Base-by-base conservation (phyloP, 225 moss, liverwort and hornwort genomes). In the Antitrichia curtipendula region DNA sequence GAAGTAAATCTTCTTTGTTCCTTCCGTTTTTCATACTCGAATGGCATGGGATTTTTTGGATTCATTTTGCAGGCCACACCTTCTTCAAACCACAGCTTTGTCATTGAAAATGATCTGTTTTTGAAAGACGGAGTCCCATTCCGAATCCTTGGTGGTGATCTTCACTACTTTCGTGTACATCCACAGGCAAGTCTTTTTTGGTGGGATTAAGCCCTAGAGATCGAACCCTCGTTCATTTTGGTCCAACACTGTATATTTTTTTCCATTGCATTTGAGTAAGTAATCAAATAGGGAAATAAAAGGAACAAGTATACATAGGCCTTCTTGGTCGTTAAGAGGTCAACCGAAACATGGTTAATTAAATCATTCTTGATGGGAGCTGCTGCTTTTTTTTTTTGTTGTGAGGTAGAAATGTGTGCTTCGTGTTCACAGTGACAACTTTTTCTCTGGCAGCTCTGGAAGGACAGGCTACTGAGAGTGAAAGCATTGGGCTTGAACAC, bases 111-210 rank as follows among this genome's bases (percentile, higher is more conserved):
- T 85, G 96, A 96, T 71, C 86, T 56, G 57, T 96, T 97, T 90
- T 59, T 92, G 90, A 96, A 94, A 89, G 93, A 96, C 57, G 95
- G 92, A 58, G 76, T 64, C 32, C 91, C 95, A 36, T 96, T 95
- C 81, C 91, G 92, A 72, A 97, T 97, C 80, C 87, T 96, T 50
- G 97, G 96, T 60, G 97, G 97, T 36, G 94, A 93, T 69, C 80
- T 97, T 10, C 97, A 97, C 92, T 96, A 97, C 76, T 97, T 97
- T 78, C 93, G 96, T 74, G 91, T 97, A 20, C 95, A 92, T 86
- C 95, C 95, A 14, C 87, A 95, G 96, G 97, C 80, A 91, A 95
- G 95, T 57, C 62, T 53, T 60, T 71, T 57, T 23, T 45, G 22
- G 20, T 59, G 41, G 58, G 28, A 77, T 77, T 16, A 54, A 23